Base-by-base conservation (phyloP, 2,329 filamentous ascomycete genomes). In the Fusarium buharicum region DNA sequence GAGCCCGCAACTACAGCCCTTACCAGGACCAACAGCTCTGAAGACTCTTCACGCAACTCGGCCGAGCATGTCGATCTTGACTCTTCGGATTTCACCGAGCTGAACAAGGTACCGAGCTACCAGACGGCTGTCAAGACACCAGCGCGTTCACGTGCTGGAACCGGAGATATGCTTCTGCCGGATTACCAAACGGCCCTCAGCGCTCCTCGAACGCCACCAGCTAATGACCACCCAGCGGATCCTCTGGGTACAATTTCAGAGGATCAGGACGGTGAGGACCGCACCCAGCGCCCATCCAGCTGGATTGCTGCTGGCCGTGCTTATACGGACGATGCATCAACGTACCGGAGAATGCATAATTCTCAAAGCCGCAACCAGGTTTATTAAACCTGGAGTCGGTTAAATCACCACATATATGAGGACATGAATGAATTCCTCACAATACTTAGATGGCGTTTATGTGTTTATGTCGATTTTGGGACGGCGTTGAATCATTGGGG, bases 81-180 rank as follows among this genome's bases (percentile, higher is more conserved):
- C 28, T 84, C 88, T 55, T 77, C 81, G 16, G 86, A 90, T 61
- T 77, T 91, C 64, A 83, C 84, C 43, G 84, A 87, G 62, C 77
- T 93, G 37, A 90, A 82, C 72, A 90, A 90, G 64, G 90, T 93
- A 3, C 90, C 90, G 1, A 93, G 90, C 53, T 93, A 93, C 73
- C 84, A 84, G 14, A 93, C 90, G 1, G 90, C 90, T 0, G 85
- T 92, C 22, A 86, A 85, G 62, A 85, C 87, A 1, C 85, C 87
- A 6, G 84, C 86, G 14, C 81, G 84, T 46, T 80, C 82, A 30
- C 80, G 80, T 13, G 81, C 78, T 44, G 80, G 79, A 38, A 75
- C 81, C 7, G 80, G 81, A 18, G 80, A 80, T 28, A 74, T 78
- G 6, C 75, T 75, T 12, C 81, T 91, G 6, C 90, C 90, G 0